Conservation (phyloP, 2,329 filamentous ascomycete genomes). For the Alternaria atra region DNA sequence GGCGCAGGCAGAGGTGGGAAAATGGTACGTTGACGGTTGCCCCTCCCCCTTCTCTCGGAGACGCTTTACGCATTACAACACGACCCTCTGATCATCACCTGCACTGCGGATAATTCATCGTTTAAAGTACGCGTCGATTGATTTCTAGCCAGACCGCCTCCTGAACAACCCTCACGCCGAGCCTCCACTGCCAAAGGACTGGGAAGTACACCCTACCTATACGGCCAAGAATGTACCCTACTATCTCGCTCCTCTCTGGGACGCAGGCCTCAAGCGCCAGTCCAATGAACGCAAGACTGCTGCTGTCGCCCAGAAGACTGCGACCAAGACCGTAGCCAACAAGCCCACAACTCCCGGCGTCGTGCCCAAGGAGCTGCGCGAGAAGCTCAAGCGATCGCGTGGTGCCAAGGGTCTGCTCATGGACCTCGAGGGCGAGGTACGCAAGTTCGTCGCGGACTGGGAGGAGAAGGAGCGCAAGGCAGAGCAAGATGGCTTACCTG, state of each 20-base stretch:
- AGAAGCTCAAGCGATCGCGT: slow-evolving; percentile 80
- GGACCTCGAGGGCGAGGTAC: slow-evolving; percentile 83
- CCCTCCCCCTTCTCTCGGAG: slow-evolving; percentile 16
- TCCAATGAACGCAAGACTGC: slow-evolving; percentile 55
- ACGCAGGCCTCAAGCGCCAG: slow-evolving; percentile 62
- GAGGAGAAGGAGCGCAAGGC: slow-evolving; percentile 62
- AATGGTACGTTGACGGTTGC: slow-evolving; percentile 69
- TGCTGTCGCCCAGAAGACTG: slow-evolving; percentile 43
- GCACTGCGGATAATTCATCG: neutral
- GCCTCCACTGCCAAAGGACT: slow-evolving; percentile 83
- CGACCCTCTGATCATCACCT: neutral
- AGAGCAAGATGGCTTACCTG: slow-evolving; percentile 56
- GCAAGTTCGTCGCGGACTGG: slow-evolving; percentile 74
- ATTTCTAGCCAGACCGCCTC: slow-evolving; percentile 72
- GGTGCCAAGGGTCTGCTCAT: slow-evolving; percentile 83
- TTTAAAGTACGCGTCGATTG: slow-evolving; percentile 9
- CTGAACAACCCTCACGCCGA: slow-evolving; percentile 86
- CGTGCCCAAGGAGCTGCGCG: slow-evolving; percentile 81
- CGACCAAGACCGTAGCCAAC: slow-evolving; percentile 47
- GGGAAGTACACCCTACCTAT: slow-evolving; percentile 83
- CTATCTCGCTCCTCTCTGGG: slow-evolving; percentile 87
- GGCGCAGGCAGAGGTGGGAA: slow-evolving; percentile 90
- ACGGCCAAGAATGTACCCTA: slow-evolving; percentile 83
- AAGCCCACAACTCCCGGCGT: slow-evolving; percentile 57
- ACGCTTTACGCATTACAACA: slow-evolving; percentile 14